Percentiles rank a stretch among this genome's conserved stretches.
Conservation (phyloP, 2,329 filamentous ascomycete species). For the Capronia americana region DNA sequence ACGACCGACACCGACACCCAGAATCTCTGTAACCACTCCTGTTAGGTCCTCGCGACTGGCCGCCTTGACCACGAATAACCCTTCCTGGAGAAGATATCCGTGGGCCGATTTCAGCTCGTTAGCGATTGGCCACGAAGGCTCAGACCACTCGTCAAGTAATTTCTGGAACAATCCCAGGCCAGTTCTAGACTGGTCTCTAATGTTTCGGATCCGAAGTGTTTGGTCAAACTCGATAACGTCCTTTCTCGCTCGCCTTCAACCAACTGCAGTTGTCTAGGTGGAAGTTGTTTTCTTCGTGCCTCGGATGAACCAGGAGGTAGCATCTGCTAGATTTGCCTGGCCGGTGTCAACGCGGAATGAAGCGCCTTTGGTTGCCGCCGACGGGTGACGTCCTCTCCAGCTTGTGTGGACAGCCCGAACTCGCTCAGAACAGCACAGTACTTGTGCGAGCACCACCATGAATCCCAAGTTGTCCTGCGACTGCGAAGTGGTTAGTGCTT, state of each 20-base stretch:
- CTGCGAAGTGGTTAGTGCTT: background rate
- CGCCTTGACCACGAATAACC: background rate
- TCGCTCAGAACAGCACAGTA: background rate
- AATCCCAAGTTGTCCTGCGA: background rate
- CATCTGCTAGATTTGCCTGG: background rate
- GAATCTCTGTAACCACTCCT: background rate
- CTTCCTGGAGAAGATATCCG: background rate
- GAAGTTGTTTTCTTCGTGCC: background rate
- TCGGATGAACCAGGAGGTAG: background rate
- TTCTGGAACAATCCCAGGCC: background rate
- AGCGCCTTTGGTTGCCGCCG: background rate
- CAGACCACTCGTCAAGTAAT: background rate
- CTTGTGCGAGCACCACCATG: background rate
- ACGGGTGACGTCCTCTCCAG: background rate
- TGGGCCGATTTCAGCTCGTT: background rate
- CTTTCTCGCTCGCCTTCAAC: background rate
- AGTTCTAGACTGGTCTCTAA: background rate
- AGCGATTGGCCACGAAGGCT: background rate
- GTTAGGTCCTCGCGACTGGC: background rate
- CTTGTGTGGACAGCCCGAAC: background rate
- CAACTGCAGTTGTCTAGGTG: background rate
- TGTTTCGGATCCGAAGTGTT: too few species aligned
- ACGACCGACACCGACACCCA: background rate
- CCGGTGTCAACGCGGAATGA: background rate
- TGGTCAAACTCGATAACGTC: background rate